Conservation (phyloP, 176 grass and related monocot species). For the Elymus sibiricus region DNA sequence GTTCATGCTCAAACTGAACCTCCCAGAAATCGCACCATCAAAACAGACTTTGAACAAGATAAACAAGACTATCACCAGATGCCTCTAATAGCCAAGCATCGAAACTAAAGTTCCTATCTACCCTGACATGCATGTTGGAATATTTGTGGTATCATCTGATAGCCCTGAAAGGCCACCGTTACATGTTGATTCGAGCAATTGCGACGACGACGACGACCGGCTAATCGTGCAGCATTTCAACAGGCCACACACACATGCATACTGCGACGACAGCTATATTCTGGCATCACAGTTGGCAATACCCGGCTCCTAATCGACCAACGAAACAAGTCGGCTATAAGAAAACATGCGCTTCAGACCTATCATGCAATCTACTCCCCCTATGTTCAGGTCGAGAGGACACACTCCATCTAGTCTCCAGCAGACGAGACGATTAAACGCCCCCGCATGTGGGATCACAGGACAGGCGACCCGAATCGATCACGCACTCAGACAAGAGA, state of each 20-base stretch:
- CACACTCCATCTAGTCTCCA: background rate
- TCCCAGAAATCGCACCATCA: background rate
- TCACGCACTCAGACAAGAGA: background rate
- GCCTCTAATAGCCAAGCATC: no score
- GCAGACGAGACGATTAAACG: background rate
- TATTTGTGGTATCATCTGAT: no score
- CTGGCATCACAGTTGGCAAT: background rate
- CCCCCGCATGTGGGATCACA: background rate
- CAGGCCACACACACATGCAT: no score
- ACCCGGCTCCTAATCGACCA: background rate
- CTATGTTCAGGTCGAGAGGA: background rate
- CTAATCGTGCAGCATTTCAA: no score
- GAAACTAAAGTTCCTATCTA: no score
- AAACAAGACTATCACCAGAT: background rate
- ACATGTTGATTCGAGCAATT: no score
- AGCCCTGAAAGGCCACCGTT: no score
- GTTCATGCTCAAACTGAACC: background rate
- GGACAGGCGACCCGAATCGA: background rate
- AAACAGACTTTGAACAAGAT: background rate
- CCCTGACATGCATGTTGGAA: no score
- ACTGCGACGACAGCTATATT: background rate
- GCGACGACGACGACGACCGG: no score
- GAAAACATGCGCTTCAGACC: background rate
- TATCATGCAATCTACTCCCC: background rate
- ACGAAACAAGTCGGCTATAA: background rate